Conservation (phyloP, 2,329 filamentous ascomycete species). For the Coleophoma eucalyptorum region DNA sequence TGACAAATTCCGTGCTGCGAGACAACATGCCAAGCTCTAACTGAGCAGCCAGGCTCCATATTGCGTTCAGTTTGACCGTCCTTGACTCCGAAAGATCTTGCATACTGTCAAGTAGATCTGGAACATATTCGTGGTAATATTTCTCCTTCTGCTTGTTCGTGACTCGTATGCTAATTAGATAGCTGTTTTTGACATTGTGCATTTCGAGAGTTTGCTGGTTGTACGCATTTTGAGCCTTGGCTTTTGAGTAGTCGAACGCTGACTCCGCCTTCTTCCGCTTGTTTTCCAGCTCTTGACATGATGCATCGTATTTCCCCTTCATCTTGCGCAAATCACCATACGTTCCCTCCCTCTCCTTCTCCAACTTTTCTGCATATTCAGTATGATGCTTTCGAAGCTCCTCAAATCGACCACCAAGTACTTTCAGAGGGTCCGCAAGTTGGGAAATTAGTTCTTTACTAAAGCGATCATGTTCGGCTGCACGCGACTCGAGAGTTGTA, state of each 20-base stretch:
- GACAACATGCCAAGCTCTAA: constrained; percentile 78
- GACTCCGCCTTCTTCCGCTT: constrained; percentile 93
- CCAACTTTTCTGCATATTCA: constrained; percentile 84
- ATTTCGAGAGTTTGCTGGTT: constrained; percentile 91
- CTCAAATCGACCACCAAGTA: constrained; percentile 72
- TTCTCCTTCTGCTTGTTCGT: constrained; percentile 97
- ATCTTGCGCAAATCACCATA: constrained; percentile 85
- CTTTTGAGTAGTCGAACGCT: constrained; percentile 80
- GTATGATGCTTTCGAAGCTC: constrained; percentile 88
- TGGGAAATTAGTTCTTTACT: constrained; percentile 73
- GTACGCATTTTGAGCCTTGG: constrained; percentile 86
- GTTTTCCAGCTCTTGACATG: constrained; percentile 92
- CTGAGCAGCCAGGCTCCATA: constrained; percentile 78
- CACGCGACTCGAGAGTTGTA: constrained; percentile 81
- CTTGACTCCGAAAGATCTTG: constrained; percentile 93
- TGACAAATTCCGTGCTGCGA: constrained; percentile 67
- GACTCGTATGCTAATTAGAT: constrained; percentile 91
- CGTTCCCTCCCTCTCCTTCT: constrained; percentile 80
- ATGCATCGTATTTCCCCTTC: constrained; percentile 88
- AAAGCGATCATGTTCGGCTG: constrained; percentile 84
- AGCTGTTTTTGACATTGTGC: constrained; percentile 98
- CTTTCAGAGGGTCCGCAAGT: constrained; percentile 83
- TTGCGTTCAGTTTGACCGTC: constrained; percentile 74
- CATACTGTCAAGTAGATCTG: constrained; percentile 86
- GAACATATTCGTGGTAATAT: constrained; percentile 96